These are phyloP conservation scores for Typha latifolia DNA, from an alignment of 176 grass and related monocot genomes.

Conservation along the genomic window DNA sequence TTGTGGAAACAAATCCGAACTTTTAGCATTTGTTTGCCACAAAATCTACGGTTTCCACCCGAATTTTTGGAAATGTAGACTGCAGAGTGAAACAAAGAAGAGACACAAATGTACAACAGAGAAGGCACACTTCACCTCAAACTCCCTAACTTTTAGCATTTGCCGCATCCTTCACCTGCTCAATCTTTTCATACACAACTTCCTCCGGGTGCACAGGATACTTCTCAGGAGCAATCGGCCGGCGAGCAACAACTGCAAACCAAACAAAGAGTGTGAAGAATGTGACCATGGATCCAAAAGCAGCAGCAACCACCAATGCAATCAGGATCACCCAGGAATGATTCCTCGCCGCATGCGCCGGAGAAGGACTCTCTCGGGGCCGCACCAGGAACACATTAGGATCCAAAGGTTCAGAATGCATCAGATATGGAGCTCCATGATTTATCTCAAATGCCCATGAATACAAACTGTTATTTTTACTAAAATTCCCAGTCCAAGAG, in stretches of 20 bases:
- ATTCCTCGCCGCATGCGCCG: not conserved
- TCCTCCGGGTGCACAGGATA: slow-evolving; percentile 45
- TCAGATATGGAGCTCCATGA: slow-evolving; percentile 28
- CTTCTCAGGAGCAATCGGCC: slow-evolving; percentile 56
- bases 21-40: slow-evolving; percentile 8
- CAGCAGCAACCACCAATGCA: slow-evolving; percentile 60
- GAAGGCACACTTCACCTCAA: slow-evolving; percentile 4
- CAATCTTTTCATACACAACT: slow-evolving; percentile 77
- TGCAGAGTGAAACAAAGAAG: not conserved
- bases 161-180: slow-evolving; percentile 34
- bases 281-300: slow-evolving; percentile 46
- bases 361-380: slow-evolving; percentile 5
- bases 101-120: not conserved
- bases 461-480: slow-evolving; percentile 53
- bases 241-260: slow-evolving; percentile 29
- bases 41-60: slow-evolving; percentile 64
- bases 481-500: slow-evolving; percentile 17
- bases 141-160: slow-evolving; percentile 26
- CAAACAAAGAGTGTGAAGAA: slow-evolving; percentile 62
- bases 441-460: slow-evolving; percentile 50
- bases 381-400: slow-evolving; percentile 30
- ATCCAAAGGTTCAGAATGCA: slow-evolving; percentile 80
- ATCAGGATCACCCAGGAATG: slow-evolving; percentile 34
- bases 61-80: not conserved
- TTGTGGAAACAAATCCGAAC: slow-evolving; percentile 9